Evolutionary conservation across 176 grass and related monocot genomes (phyloP).

Genomic region (Ananas comosus): DNA sequence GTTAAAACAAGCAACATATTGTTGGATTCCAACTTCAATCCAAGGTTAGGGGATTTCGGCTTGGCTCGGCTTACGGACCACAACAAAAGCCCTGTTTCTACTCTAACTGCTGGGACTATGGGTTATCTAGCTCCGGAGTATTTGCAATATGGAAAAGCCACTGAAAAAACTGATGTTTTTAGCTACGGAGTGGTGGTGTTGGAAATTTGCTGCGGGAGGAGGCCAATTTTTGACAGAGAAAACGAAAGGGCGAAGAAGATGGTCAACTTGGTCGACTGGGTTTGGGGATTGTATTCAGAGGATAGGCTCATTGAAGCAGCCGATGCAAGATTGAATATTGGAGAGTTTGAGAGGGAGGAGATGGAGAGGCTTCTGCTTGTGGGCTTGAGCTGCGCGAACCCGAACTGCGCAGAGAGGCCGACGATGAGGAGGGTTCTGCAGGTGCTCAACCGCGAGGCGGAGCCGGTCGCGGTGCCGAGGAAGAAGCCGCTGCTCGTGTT

Average conservation of each 20-base stretch:
- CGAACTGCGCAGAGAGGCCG: conserved; percentile 70
- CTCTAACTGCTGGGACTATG: conserved; percentile 86
- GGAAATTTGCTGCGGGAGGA: conserved; percentile 78
- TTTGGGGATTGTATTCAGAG: conserved; percentile 66
- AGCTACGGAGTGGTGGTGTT: conserved; percentile 82
- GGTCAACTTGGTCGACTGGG: conserved; percentile 89
- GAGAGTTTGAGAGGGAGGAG: conserved; percentile 44
- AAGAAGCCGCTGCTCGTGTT: conserved; percentile 89
- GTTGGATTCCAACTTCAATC: conserved; percentile 55
- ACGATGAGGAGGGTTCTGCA: conserved; percentile 79
- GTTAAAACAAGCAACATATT: conserved; percentile 88
- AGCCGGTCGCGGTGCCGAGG: conserved; percentile 41
- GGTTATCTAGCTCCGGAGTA: conserved; percentile 93
- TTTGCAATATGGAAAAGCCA: conserved; percentile 86
- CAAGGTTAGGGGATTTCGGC: conserved; percentile 81
- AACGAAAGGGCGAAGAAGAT: conserved; percentile 25
- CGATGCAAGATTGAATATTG: conserved; percentile 30
- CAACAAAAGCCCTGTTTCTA: conserved; percentile 74
- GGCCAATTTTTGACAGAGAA: conserved; percentile 59
- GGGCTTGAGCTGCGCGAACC: conserved; percentile 84
- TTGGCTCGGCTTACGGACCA: conserved; percentile 80
- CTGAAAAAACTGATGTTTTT: conserved; percentile 84
- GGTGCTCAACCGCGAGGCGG: conserved; percentile 68
- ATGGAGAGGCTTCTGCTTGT: conserved; percentile 73
- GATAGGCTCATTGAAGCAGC: conserved; percentile 66